Evolutionary conservation across 345 rosid genomes (phyloP).

Genomic region (Gossypium raimondii): DNA sequence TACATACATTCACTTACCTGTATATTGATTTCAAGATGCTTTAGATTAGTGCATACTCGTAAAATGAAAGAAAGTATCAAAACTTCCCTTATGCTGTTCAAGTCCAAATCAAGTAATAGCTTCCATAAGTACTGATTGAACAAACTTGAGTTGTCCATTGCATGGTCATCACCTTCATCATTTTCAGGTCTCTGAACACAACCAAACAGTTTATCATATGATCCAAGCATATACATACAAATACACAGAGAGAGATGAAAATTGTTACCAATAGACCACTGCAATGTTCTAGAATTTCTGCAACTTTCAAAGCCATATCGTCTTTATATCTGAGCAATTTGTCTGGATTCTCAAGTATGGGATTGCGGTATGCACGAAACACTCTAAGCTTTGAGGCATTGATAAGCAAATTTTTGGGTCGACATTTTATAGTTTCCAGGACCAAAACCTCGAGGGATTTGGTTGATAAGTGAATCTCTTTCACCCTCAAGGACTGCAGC

Average conservation of each 20-base stretch:
- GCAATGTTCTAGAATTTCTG: constrained; percentile 1
- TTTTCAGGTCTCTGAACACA: neutral
- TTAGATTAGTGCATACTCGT: neutral
- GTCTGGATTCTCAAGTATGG: neutral
- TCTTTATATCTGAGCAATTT: too few relatives aligned
- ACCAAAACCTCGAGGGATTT: neutral
- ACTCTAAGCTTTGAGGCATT: neutral
- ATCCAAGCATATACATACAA: neutral
- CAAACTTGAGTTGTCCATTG: neutral
- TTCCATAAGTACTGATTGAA: neutral
- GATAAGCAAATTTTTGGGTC: neutral
- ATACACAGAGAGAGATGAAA: neutral
- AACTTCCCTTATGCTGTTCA: neutral
- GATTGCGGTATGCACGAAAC: neutral
- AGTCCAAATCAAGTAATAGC: neutral
- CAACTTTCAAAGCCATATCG: neutral
- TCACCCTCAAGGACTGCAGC: neutral
- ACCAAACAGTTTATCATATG: neutral
- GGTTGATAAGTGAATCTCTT: neutral
- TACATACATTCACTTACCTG: neutral
- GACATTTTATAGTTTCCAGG: neutral
- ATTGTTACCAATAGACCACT: neutral
- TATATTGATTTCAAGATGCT: neutral
- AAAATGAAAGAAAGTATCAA: constrained; percentile 1
- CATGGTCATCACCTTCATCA: neutral